A percentile compares a stretch with the other conserved stretches of the same genome.
Conservation (phyloP, 768 basidiomycete species). For the Filobasidium wieringae region DNA sequence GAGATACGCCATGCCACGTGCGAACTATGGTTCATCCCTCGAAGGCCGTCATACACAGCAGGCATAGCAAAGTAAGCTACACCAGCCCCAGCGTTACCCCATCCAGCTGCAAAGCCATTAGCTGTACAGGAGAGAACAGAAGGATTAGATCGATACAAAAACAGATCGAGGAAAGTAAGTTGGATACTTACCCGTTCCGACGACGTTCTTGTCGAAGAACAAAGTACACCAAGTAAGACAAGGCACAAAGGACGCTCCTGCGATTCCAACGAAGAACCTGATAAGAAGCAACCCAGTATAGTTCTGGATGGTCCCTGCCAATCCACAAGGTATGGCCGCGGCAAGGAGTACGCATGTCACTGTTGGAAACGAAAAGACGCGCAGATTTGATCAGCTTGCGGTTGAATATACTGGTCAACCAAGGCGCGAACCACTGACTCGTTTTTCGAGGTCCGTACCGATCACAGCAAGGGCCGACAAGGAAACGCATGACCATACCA, state of each 20-base stretch:
- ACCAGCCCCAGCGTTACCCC: constrained; percentile 15
- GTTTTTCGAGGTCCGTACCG: constrained; percentile 42
- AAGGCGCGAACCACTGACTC: constrained; percentile 19
- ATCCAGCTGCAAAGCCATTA: constrained; percentile 16
- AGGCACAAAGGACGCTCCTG: constrained; percentile 53
- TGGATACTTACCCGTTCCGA: constrained; percentile 45
- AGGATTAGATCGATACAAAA: constrained; percentile 46
- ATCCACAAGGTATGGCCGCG: constrained; percentile 51
- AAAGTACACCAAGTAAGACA: constrained; percentile 53
- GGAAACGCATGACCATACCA: constrained; percentile 46
- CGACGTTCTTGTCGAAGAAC: constrained; percentile 49
- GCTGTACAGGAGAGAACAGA: constrained; percentile 25
- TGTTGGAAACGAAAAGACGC: background rate
- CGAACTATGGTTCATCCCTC: background rate
- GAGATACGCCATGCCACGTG: constrained; percentile 5
- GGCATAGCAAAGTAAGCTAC: constrained; percentile 9
- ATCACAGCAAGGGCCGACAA: constrained; percentile 49
- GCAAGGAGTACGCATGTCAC: constrained; percentile 48
- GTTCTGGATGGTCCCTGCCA: constrained; percentile 46
- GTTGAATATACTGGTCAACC: background rate
- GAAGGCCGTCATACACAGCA: constrained; percentile 5
- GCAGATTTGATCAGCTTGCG: background rate
- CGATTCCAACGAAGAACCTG: constrained; percentile 48
- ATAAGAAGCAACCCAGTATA: constrained; percentile 41
- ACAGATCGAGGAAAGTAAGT: constrained; percentile 51